Percentiles rank a stretch among this genome's conserved stretches.
Conservation (phyloP, 495 filamentous ascomycete genomes). For the Mytilinidion resinicola region DNA sequence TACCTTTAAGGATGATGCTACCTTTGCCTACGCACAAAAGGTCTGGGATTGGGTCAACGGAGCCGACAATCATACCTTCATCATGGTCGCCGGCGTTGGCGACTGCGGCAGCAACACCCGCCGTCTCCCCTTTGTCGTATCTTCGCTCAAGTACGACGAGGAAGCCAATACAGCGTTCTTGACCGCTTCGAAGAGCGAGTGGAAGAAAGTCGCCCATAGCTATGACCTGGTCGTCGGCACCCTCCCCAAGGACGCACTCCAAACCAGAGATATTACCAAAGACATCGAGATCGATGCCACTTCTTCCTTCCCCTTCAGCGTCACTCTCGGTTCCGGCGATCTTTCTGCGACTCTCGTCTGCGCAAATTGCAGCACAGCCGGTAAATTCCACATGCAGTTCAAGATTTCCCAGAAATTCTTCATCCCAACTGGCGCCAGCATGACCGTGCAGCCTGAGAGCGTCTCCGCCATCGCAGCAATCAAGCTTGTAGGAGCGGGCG, state of each 20-base stretch:
- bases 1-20: constrained; percentile 29
- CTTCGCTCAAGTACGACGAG: constrained; percentile 34
- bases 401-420: constrained; percentile 28
- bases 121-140: constrained; percentile 35
- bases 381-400: constrained; percentile 36
- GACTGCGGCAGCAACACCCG: constrained; percentile 37
- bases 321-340: constrained; percentile 8
- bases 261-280: constrained; percentile 30
- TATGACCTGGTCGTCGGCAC: constrained; percentile 36
- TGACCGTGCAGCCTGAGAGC: constrained; percentile 31
- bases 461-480: constrained; percentile 31
- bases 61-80: constrained; percentile 32
- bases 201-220: constrained; percentile 32
- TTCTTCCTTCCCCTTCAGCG: constrained; percentile 26
- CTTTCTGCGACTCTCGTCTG: constrained; percentile 27
- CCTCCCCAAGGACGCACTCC: constrained; percentile 6
- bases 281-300: constrained; percentile 31
- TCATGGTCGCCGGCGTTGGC: constrained; percentile 37
- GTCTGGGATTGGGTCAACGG: constrained; percentile 42
- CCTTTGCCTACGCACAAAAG: constrained; percentile 31
- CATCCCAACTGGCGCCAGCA: constrained; percentile 27
- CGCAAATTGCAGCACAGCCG: constrained; percentile 31
- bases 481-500: constrained; percentile 27
- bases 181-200: constrained; percentile 26
- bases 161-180: constrained; percentile 28